Conservation (phyloP, 2,329 filamentous ascomycete species). For the Cryphonectria radicalis region DNA sequence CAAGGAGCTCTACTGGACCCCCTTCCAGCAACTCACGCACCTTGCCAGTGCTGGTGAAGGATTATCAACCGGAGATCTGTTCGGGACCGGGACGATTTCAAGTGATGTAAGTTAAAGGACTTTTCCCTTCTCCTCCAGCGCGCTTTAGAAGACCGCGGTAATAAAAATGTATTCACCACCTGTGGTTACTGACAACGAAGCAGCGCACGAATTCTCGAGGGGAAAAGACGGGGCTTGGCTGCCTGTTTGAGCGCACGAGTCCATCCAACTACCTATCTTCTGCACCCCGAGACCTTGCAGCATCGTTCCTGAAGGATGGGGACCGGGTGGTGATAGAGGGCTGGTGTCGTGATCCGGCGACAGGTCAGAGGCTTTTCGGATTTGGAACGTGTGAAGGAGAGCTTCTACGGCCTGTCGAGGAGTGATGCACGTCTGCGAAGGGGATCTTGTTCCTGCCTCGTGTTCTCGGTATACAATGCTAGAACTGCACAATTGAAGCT, state of each 20-base stretch:
- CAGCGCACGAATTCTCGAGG: neutral
- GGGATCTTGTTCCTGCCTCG: no score
- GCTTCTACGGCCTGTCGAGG: no score
- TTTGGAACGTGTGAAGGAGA: constrained; percentile 1
- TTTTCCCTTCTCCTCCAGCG: neutral
- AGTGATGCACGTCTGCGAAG: no score
- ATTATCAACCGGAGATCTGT: neutral
- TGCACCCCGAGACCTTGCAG: neutral
- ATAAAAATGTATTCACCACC: no score
- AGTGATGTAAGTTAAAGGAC: neutral
- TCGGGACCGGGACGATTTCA: neutral
- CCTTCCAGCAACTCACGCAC: neutral
- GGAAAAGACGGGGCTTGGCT: constrained; percentile 1
- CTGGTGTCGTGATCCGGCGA: neutral
- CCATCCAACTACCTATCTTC: neutral
- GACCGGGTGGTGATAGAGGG: constrained; percentile 3
- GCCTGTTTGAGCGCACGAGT: neutral
- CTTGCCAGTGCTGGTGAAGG: constrained; percentile 1
- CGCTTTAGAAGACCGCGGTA: no score
- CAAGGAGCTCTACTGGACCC: neutral
- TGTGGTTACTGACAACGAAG: no score
- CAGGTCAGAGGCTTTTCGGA: neutral
- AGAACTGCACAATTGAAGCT: no score
- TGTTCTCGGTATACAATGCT: no score
- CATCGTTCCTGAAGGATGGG: neutral